Evolutionary conservation across 768 basidiomycete species (phyloP).

Genomic region (Boletus reticuloceps): DNA sequence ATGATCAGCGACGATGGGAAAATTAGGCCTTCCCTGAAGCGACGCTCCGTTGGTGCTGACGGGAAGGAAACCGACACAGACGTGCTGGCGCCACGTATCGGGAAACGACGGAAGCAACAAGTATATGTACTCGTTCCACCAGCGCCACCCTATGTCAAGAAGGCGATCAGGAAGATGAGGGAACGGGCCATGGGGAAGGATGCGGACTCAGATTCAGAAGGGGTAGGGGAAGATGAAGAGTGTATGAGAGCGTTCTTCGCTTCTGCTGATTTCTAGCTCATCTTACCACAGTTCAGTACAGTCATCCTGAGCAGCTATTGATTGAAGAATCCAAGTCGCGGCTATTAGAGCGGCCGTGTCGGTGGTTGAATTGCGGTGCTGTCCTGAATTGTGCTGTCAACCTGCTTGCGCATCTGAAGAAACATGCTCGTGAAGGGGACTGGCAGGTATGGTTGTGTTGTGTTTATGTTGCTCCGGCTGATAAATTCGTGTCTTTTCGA

Average conservation of each 20-base stretch:
- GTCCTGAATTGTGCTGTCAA: slow-evolving; percentile 52
- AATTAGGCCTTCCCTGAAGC: slow-evolving; percentile 19
- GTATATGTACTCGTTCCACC: slow-evolving; percentile 31
- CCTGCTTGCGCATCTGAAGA: slow-evolving; percentile 48
- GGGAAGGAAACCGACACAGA: slow-evolving; percentile 6
- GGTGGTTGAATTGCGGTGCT: slow-evolving; percentile 57
- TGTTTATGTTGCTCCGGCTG: slow-evolving; percentile 5
- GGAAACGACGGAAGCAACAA: slow-evolving; percentile 25
- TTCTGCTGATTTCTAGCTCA: slow-evolving; percentile 25
- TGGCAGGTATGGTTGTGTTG: slow-evolving; percentile 24
- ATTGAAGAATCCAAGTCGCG: slow-evolving; percentile 48
- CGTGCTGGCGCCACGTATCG: slow-evolving; percentile 1
- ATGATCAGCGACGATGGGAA: slow-evolving; percentile 6
- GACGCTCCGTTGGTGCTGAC: slow-evolving; percentile 12
- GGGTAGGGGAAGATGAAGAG: slow-evolving; percentile 24
- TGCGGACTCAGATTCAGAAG: slow-evolving; percentile 17
- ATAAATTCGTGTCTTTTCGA: slow-evolving; percentile 15
- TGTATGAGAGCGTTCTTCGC: slow-evolving; percentile 28
- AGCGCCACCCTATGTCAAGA: slow-evolving; percentile 21
- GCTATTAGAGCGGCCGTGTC: slow-evolving; percentile 48
- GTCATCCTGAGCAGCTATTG: slow-evolving; percentile 39
- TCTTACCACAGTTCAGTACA: slow-evolving; percentile 38
- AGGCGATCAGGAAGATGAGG: slow-evolving; percentile 18
- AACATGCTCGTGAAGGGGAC: slow-evolving; percentile 34
- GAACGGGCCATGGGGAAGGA: slow-evolving; percentile 10